Percentiles rank a stretch among this genome's conserved stretches.
These are phyloP conservation scores for Ceratocystis lukuohia DNA, from an alignment of 2,329 filamentous ascomycete species.

Conservation along the genomic window DNA sequence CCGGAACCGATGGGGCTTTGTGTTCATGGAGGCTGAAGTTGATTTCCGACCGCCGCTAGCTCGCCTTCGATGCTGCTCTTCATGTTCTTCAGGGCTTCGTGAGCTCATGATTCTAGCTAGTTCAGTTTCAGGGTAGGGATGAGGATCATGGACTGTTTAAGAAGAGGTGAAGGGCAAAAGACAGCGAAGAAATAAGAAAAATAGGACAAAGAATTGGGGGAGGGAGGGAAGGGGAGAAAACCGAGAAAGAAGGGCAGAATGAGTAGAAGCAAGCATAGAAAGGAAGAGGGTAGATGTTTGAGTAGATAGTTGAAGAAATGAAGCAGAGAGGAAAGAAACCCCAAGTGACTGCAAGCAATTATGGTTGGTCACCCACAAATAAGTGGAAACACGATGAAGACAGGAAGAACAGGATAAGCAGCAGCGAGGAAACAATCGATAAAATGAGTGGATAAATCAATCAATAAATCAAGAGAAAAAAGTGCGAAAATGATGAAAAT, in stretches of 20 bases:
- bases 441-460: neutral
- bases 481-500: neutral
- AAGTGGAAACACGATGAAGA: constrained; percentile 7
- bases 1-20: neutral
- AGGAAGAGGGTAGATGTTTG: neutral
- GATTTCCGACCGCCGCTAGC: constrained; percentile 5
- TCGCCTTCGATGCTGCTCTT: constrained; percentile 6
- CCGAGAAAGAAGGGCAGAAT: neutral
- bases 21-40: neutral
- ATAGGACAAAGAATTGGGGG: neutral
- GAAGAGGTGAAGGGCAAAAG: neutral
- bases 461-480: neutral
- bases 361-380: constrained; percentile 3
- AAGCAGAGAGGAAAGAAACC: constrained; percentile 3
- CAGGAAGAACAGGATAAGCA: neutral
- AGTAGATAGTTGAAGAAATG: neutral
- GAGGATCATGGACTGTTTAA: neutral
- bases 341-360: neutral
- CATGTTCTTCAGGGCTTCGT: constrained; percentile 10
- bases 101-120: constrained; percentile 10
- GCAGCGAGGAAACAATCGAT: neutral
- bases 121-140: neutral
- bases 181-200: neutral
- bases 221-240: neutral
- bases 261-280: neutral